Conservation (phyloP, 2,329 filamentous ascomycete genomes). For the Aspergillus melleus region DNA sequence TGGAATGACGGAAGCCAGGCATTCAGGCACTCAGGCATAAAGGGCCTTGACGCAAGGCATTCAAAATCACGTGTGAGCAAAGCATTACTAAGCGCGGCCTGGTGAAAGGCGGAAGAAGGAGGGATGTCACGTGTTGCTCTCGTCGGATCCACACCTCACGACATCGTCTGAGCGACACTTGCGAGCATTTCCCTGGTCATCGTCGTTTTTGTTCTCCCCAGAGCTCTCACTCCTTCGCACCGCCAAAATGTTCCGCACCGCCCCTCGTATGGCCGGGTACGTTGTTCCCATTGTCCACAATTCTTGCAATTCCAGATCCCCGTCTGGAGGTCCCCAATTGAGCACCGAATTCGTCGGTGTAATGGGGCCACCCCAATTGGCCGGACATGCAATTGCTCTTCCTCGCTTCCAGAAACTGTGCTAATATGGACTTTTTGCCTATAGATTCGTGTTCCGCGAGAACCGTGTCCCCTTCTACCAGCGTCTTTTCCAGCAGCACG, state of each 20-base stretch:
- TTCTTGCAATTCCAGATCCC: slow-evolving; percentile 4
- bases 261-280: slow-evolving; percentile 46
- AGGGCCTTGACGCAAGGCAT: slow-evolving; percentile 9
- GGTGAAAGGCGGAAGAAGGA: slow-evolving; percentile 32
- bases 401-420: background rate
- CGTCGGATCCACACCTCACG: slow-evolving; percentile 29
- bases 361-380: slow-evolving; percentile 18
- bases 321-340: slow-evolving; percentile 14
- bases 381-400: slow-evolving; percentile 13
- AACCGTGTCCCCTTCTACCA: slow-evolving; percentile 70
- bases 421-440: slow-evolving; percentile 19
- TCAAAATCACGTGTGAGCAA: slow-evolving; percentile 2
- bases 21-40: slow-evolving; percentile 3
- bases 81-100: slow-evolving; percentile 24
- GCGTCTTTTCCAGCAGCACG: slow-evolving; percentile 65
- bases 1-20: slow-evolving; percentile 7
- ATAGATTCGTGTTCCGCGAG: slow-evolving; percentile 60
- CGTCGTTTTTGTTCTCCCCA: slow-evolving; percentile 26
- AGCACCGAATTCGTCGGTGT: slow-evolving; percentile 14
- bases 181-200: slow-evolving; percentile 25
- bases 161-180: slow-evolving; percentile 28
- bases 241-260: slow-evolving; percentile 45
- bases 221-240: slow-evolving; percentile 25
- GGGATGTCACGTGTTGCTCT: slow-evolving; percentile 31
- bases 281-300: slow-evolving; percentile 16